These are phyloP conservation scores for Mycotypha africana DNA, from an alignment of 371 early-diverging fungal species.

Conservation along the genomic window DNA sequence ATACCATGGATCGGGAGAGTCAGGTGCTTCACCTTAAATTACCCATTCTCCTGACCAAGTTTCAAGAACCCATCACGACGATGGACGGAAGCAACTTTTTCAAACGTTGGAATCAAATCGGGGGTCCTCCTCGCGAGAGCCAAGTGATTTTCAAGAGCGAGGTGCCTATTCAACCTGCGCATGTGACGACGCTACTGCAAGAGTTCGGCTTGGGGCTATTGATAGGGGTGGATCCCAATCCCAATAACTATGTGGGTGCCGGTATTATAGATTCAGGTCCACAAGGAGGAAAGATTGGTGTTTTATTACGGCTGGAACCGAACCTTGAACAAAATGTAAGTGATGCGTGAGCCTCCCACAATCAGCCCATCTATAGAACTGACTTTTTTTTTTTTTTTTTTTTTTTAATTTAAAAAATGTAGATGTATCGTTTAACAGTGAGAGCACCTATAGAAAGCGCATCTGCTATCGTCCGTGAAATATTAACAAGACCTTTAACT, in stretches of 20 bases:
- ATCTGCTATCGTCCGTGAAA: conserved; percentile 48
- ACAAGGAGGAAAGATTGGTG: conserved; percentile 80
- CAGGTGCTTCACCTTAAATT: conserved; percentile 56
- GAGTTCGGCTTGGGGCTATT: conserved; percentile 72
- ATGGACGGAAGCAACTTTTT: conserved; percentile 85
- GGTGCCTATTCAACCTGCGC: conserved; percentile 47
- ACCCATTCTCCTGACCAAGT: conserved; percentile 80
- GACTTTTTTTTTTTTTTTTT: no score
- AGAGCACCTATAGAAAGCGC: conserved; percentile 84
- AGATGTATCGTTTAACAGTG: conserved; percentile 91
- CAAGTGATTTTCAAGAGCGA: conserved; percentile 67
- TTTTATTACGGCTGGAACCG: conserved; percentile 85
- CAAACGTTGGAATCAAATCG: conserved; percentile 93
- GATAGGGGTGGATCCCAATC: conserved; percentile 83
- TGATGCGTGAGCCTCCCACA: neutral
- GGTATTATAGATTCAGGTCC: conserved; percentile 75
- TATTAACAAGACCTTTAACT: conserved; percentile 29
- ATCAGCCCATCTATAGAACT: no score
- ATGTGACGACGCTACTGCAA: conserved; percentile 44
- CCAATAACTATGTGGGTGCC: conserved; percentile 84
- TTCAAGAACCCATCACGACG: conserved; percentile 75
- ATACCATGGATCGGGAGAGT: conserved; percentile 46
- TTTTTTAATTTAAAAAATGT: neutral
- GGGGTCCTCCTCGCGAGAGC: conserved; percentile 75
- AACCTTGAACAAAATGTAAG: conserved; percentile 85